A percentile compares a stretch with the other conserved stretches of the same genome.
Evolutionary conservation across 106 monocot genomes (phyloP).

Genomic region (Agapanthus africanus): DNA sequence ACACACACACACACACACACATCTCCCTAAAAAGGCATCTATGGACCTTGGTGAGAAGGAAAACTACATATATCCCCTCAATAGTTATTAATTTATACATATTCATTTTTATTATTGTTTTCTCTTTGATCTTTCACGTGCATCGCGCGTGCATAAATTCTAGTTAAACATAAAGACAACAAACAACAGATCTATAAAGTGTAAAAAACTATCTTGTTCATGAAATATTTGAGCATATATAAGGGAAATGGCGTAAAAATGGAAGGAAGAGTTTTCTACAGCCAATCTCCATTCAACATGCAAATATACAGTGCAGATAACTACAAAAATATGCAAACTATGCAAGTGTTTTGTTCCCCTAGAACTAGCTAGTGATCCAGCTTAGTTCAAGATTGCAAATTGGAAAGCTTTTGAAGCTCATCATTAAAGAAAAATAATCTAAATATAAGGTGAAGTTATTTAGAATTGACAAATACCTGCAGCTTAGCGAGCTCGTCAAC

Average conservation of each 20-base stretch:
- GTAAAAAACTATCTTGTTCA: not conserved
- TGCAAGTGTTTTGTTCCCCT: not conserved
- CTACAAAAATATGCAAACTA: conserved; percentile 7
- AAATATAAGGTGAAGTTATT: not conserved
- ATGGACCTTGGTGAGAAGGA: too few species aligned
- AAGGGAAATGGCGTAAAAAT: not conserved
- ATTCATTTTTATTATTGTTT: too few species aligned
- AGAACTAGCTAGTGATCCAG: not conserved
- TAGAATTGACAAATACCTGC: conserved; percentile 43
- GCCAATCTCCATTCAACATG: not conserved
- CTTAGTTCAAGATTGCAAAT: not conserved
- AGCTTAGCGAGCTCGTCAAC: conserved; percentile 93
- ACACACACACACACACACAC: too few species aligned
- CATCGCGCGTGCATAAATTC: too few species aligned
- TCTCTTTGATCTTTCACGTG: too few species aligned
- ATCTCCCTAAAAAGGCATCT: too few species aligned
- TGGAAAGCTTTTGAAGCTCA: not conserved
- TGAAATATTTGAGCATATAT: too few species aligned
- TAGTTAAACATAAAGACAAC: not conserved
- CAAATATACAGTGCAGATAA: not conserved
- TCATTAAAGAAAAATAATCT: not conserved
- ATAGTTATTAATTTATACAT: too few species aligned
- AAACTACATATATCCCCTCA: too few species aligned
- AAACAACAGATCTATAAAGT: not conserved
- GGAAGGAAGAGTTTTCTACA: not conserved